A percentile compares a stretch with the other conserved stretches of the same genome.
Evolutionary conservation across 768 basidiomycete species (phyloP).

Genomic region (Mycena venus): DNA sequence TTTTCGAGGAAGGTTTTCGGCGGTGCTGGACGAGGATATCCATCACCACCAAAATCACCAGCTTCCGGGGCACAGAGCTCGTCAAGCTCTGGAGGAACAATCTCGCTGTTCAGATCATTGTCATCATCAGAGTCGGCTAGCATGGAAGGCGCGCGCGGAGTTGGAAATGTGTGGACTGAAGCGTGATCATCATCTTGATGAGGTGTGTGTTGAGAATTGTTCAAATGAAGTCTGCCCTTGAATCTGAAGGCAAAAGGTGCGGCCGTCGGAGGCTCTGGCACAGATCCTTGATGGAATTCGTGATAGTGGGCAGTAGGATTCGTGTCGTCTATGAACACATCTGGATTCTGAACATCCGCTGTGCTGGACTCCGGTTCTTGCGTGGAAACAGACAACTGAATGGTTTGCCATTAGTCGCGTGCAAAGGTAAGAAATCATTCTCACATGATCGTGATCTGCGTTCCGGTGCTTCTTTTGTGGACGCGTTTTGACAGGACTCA

Average conservation of each 20-base stretch:
- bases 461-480: no score
- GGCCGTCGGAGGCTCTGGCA: neutral
- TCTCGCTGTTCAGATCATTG: neutral
- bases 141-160: neutral
- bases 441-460: no score
- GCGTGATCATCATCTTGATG: no score
- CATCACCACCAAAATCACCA: no score
- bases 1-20: neutral
- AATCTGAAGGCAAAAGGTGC: neutral
- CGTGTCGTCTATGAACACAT: no score
- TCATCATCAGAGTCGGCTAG: neutral
- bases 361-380: no score
- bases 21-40: neutral
- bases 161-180: neutral
- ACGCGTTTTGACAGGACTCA: no score
- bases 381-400: no score
- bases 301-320: no score
- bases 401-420: no score
- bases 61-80: conserved; percentile 5
- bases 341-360: no score
- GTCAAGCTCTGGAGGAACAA: conserved; percentile 2
- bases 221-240: neutral
- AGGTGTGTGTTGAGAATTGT: neutral
- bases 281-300: neutral
- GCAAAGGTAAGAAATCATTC: no score